Base-by-base conservation (phyloP, 345 rosid genomes). In the Abelmoschus esculentus region DNA sequence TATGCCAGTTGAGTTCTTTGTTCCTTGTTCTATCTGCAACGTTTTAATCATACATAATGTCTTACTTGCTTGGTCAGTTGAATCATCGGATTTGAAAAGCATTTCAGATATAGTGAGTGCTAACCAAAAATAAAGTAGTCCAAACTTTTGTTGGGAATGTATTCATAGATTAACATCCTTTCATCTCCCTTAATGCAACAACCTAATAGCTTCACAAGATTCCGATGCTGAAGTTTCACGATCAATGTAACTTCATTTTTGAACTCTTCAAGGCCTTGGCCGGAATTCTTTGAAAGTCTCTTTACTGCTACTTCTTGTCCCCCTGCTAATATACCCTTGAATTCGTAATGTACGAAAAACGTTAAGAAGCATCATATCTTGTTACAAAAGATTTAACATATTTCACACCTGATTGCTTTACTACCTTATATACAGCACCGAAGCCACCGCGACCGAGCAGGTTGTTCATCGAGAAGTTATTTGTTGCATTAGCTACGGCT, bases 261-360 rank as follows among this genome's bases (percentile, higher is more conserved):
- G 34, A 71, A 71, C 13, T 71, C 74, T 17, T 71, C 67, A 2
- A 50, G 17, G 6, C 74, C 74, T 61, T 71, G 74, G 50, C 15
- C 18, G 5, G 74, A 71, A 18, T 52, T 18, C 47, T 50, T 49
- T 15, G 73, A 60, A 18, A 38, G 67, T 7, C 31, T 62, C 17
- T 62, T 62, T 6, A 40, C 52, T 18, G 67, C 67, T 11, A 62
- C 19, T 62, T 62, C 50, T 62, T 62, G 31, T 15, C 52, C 67
- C 9, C 42, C 67, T 15, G 10, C 19, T 49, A 62, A 40, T 19
- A 29, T 40, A 18, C 67, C 50, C 67, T 62, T 18, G 17, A 38
- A 19, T 62, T 62, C 6, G 17, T 11, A 40, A 11, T 31, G n/a
- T 32, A 14, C 7, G 17, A 67, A 50, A 67, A 38, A 38, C 42